A percentile compares a stretch with the other conserved stretches of the same genome.
Evolutionary conservation across 805 yeast genomes (phyloP).

Genomic region (Candida ficus): DNA sequence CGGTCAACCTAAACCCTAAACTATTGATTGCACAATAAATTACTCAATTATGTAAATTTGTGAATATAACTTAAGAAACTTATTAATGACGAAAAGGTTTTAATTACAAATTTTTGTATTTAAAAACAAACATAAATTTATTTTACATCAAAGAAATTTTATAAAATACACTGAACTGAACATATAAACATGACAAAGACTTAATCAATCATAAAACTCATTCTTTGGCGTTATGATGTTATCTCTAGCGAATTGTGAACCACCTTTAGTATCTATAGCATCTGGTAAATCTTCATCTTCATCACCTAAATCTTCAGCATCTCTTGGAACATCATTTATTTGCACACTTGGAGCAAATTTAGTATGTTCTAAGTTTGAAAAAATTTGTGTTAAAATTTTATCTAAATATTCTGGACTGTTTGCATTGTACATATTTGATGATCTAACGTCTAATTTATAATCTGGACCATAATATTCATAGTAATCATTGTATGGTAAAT

Average conservation of each 20-base stretch:
- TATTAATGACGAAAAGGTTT: neutral
- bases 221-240: constrained; percentile 61
- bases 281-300: constrained; percentile 53
- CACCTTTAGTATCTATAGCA: constrained; percentile 89
- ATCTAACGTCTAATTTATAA: constrained; percentile 45
- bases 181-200: neutral
- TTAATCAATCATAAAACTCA: constrained; percentile 50
- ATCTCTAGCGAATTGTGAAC: constrained; percentile 81
- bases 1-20: no score
- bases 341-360: constrained; percentile 89
- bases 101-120: neutral
- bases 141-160: no score
- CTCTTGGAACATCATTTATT: constrained; percentile 87
- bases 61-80: no score
- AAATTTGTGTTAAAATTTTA: constrained; percentile 9
- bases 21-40: no score
- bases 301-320: constrained; percentile 23
- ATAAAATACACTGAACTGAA: neutral
- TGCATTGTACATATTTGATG: constrained; percentile 54
- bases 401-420: constrained; percentile 11
- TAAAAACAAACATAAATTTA: no score
- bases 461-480: constrained; percentile 74
- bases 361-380: constrained; percentile 61
- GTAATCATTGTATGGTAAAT: constrained; percentile 52
- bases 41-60: no score